Evolutionary conservation across 352 stramenopile species (phyloP), one percentile per base, ranked within the genome.

Genomic region (Phytophthora podocarpi): DNA sequence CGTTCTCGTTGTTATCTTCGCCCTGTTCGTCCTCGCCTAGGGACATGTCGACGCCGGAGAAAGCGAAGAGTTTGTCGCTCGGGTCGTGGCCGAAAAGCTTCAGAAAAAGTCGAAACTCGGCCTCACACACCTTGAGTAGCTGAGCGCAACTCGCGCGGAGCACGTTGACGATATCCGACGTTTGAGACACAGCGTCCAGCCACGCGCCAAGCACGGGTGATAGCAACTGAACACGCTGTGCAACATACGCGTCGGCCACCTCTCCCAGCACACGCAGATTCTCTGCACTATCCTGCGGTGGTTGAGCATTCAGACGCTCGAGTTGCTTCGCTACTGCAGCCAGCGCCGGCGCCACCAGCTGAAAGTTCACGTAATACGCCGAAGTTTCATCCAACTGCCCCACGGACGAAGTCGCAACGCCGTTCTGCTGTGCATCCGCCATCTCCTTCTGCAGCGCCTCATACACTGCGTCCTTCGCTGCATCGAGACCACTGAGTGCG

Each of bases 351-450:
- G 80, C 74, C 6, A 90, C 77, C 13, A 91, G 59, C 51, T 92
- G 78, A 42, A 95, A 91, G 30, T 91, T 78, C 2, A 93, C 79
- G 35, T 95, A 95, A 49, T 85, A 91, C 12, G 80, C 67, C 24
- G 82, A 90, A 1, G 83, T 83, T 31, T 92, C 81, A 39, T 92
- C 83, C 32, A 94, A 41, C 21, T 86, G 72, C 2, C 41, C 24
- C 1, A 72, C 48, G 4, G 57, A 30, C 12, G 59, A 58, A 1
- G 50, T 66, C 24, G 56, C 41, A 1, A 58, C 40, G 11, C 48
- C 48, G 13, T 41, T 59, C 36, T 59, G 46, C 28, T 59, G 47
- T 21, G 34, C 28, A 4, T 46, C 32, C n/a, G 36, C 3, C 1
- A 27, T 32, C 10, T 71, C 54, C 36, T 76, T 85, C 18, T 82